Evolutionary conservation across 176 grass and related monocot genomes (phyloP), one percentile per base, ranked within the genome.

Genomic region (Dactylis glomerata): DNA sequence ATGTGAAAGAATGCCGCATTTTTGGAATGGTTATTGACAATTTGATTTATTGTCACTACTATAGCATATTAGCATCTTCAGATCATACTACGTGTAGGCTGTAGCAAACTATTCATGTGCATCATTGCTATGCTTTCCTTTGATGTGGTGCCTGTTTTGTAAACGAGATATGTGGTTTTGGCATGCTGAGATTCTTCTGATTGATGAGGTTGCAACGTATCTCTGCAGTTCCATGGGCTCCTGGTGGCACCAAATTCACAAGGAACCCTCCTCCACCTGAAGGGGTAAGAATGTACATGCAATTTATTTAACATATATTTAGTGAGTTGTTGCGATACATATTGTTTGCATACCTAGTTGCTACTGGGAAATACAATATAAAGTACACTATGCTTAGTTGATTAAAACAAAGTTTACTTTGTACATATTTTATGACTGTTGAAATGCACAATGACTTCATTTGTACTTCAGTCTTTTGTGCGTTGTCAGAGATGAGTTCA

Each of bases 241-340:
- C 93, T 56, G 93, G 96, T 27, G 96, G 96, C 55, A 57, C 30
- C 71, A 96, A 96, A 87, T 99, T 99, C 86, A 91, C 88, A 19
- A 91, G 96, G 78, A 99, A 99, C 74, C 93, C 93, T 78, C 91
- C 96, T 88, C 96, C 96, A 77, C 89, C 89, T 82, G 36, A 95
- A 86, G 96, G 96, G 91, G 96, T 96, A 92, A 96, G 89, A 69
- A n/a, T n/a, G n/a, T n/a, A n/a, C 65, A 54, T 80, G 81, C 33
- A 76, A 23, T 63, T 27, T 52, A 22, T 78, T 76, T 70, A 30
- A 31, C 3, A 75, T 49, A 55, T 24, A 68, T 69, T 32, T 3
- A 7, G 10, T 73, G 17, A 24, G 30, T 41, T 42, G 13, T 23
- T 87, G 12, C 10, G 0, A 7, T 74, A 33, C 27, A 67, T 26